Conservation (phyloP, 305 asterid species). For the Fraxinus sp. region DNA sequence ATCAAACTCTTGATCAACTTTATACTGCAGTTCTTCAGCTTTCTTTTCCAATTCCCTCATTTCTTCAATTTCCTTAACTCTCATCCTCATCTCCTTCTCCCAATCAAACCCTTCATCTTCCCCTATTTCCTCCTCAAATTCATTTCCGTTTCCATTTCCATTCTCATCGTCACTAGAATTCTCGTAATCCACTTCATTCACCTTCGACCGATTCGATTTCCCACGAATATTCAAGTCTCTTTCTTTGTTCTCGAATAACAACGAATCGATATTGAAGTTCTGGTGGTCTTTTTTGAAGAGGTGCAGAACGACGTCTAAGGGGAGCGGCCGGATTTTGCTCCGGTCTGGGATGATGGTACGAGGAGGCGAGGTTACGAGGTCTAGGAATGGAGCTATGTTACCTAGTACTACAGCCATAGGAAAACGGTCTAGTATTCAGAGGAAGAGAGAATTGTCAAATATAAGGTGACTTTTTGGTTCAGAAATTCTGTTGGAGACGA, state of each 20-base stretch:
- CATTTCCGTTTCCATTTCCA: slow-evolving; percentile 59
- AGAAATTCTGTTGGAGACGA: slow-evolving; percentile 3
- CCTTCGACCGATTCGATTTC: slow-evolving; percentile 49
- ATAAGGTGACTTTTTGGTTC: slow-evolving; percentile 3
- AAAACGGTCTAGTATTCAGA: slow-evolving; percentile 29
- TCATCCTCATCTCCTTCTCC: slow-evolving; percentile 85
- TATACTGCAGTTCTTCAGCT: slow-evolving; percentile 85
- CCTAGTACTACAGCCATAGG: slow-evolving; percentile 71
- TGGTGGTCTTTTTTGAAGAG: slow-evolving; percentile 57
- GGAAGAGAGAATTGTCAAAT: neutral
- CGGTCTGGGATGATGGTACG: slow-evolving; percentile 49
- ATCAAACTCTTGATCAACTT: slow-evolving; percentile 54
- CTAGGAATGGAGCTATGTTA: slow-evolving; percentile 60
- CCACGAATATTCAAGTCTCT: slow-evolving; percentile 29
- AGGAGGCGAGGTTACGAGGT: slow-evolving; percentile 54
- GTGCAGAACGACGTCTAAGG: slow-evolving; percentile 52
- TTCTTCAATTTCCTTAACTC: slow-evolving; percentile 78
- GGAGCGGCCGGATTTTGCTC: slow-evolving; percentile 41
- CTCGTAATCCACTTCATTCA: slow-evolving; percentile 67
- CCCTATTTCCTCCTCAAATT: slow-evolving; percentile 49
- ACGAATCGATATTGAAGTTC: slow-evolving; percentile 36
- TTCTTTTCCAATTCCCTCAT: slow-evolving; percentile 82
- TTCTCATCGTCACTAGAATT: slow-evolving; percentile 75
- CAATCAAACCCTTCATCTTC: slow-evolving; percentile 57
- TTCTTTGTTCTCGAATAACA: slow-evolving; percentile 45